Evolutionary conservation across 179 eudicot species (phyloP).

Genomic region (Actinidia arguta): DNA sequence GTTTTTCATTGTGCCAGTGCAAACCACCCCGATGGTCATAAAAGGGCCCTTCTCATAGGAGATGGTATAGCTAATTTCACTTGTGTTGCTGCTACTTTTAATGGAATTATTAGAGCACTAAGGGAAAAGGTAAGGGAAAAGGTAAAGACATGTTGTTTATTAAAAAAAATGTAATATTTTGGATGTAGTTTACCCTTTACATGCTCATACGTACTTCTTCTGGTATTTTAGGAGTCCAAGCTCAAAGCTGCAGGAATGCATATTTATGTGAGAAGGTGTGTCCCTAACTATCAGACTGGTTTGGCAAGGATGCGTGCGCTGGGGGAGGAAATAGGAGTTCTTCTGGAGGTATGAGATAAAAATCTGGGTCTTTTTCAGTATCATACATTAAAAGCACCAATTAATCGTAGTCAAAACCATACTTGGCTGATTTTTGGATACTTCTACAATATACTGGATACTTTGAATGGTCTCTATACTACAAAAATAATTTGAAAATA

Average conservation of each 20-base stretch:
- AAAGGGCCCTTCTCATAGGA: slow-evolving; percentile 76
- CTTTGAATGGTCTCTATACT: too few species aligned
- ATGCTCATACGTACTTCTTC: neutral
- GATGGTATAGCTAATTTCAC: slow-evolving; percentile 83
- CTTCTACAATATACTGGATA: too few species aligned
- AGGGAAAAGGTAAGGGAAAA: slow-evolving; percentile 73
- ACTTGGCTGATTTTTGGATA: too few species aligned
- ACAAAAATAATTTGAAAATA: too few species aligned
- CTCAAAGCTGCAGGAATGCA: slow-evolving; percentile 73
- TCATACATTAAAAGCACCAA: too few species aligned
- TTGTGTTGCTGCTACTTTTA: slow-evolving; percentile 76
- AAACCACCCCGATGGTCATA: slow-evolving; percentile 68
- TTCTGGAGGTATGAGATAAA: slow-evolving; percentile 72
- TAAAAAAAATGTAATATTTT: neutral
- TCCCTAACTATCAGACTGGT: slow-evolving; percentile 77
- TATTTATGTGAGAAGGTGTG: slow-evolving; percentile 73
- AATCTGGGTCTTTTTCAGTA: too few species aligned
- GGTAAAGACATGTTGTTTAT: too few species aligned
- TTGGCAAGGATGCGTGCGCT: slow-evolving; percentile 64
- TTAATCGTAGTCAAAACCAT: too few species aligned
- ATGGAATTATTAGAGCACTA: slow-evolving; percentile 71
- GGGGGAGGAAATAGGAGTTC: slow-evolving; percentile 73
- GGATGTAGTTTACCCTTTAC: neutral
- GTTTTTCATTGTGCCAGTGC: slow-evolving; percentile 69
- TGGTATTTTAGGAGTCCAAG: slow-evolving; percentile 54